A percentile compares a stretch with the other conserved stretches of the same genome.
phyloP scores from a whole-genome alignment of 2,329 filamentous ascomycete genomes.

The Sporothrix inflata region DNA sequence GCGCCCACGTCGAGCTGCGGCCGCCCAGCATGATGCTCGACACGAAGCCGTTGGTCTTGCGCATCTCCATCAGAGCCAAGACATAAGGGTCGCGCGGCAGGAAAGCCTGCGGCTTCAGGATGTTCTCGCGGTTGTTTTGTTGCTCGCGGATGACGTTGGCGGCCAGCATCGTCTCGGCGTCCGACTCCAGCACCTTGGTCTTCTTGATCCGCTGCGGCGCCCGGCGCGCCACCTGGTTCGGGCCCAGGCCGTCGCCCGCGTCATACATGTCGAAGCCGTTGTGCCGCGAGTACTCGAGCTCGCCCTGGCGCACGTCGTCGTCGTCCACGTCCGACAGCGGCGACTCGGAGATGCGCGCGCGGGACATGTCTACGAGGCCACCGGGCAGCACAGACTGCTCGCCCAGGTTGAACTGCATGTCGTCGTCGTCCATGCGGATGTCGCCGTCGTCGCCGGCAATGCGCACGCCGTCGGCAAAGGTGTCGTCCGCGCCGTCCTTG shows the following conservation, averaged over 20 bases:
- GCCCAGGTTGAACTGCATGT: constrained; percentile 66
- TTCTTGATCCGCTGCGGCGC: constrained; percentile 73
- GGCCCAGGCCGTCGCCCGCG: constrained; percentile 59
- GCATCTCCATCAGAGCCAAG: constrained; percentile 86
- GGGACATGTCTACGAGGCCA: constrained; percentile 52
- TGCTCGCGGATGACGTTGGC: constrained; percentile 81
- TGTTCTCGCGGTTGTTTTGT: constrained; percentile 82
- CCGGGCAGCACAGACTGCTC: constrained; percentile 62
- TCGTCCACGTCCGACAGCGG: constrained; percentile 72
- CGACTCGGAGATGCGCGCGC: constrained; percentile 68
- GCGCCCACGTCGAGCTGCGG: constrained; percentile 80
- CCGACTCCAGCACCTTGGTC: constrained; percentile 80
- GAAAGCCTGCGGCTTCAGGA: constrained; percentile 80
- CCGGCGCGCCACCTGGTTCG: constrained; percentile 61
- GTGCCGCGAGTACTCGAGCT: constrained; percentile 58
- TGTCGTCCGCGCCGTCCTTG: constrained; percentile 60
- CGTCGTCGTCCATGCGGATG: constrained; percentile 62
- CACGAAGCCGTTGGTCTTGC: constrained; percentile 88
- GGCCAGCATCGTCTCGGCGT: constrained; percentile 77
- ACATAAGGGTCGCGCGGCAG: constrained; percentile 85
- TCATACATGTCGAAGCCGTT: constrained; percentile 64
- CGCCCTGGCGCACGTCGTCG: constrained; percentile 61
- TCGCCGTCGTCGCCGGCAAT: constrained; percentile 69
- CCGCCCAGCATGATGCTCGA: constrained; percentile 83
- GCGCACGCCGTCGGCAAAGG: constrained; percentile 59